Conservation (phyloP, 1,139 yeast species). For the Candida labiduridarum region DNA sequence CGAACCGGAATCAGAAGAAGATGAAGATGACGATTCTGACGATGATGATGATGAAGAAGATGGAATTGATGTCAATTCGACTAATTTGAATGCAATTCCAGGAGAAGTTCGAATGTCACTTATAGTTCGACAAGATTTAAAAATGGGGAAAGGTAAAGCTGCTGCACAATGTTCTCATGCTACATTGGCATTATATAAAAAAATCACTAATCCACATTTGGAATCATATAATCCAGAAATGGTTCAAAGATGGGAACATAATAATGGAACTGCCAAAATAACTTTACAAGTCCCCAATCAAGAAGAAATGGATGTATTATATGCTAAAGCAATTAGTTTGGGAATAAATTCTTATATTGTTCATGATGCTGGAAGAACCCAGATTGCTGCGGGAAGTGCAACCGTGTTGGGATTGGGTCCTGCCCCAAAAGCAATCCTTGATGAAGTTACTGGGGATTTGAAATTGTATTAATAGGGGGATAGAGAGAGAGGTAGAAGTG, state of each 20-base stretch:
- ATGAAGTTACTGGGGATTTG: slow-evolving; percentile 77
- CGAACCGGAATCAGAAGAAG: slow-evolving; percentile 9
- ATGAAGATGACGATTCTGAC: slow-evolving; percentile 16
- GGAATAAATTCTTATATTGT: slow-evolving; percentile 80
- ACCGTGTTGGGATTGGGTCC: slow-evolving; percentile 97
- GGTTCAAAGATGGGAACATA: slow-evolving; percentile 75
- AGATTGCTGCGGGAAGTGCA: slow-evolving; percentile 91
- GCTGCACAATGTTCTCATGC: slow-evolving; percentile 99
- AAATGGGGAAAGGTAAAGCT: slow-evolving; percentile 93
- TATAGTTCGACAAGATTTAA: slow-evolving; percentile 83
- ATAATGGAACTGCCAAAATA: slow-evolving; percentile 91
- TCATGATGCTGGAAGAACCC: slow-evolving; percentile 97
- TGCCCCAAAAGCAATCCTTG: slow-evolving; percentile 84
- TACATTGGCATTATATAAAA: slow-evolving; percentile 84
- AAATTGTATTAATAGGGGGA: slow-evolving; percentile 59
- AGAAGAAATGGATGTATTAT: slow-evolving; percentile 76
- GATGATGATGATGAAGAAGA: slow-evolving; percentile 46
- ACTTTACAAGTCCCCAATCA: slow-evolving; percentile 76
- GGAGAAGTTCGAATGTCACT: slow-evolving; percentile 89
- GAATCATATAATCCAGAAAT: slow-evolving; percentile 61
- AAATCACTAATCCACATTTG: slow-evolving; percentile 56
- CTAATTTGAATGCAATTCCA: slow-evolving; percentile 58
- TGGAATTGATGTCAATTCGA: slow-evolving; percentile 57
- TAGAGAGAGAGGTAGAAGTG: neutral
- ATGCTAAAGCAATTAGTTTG: slow-evolving; percentile 77